These are phyloP conservation scores for Penicillium sp. DNA, from an alignment of 2,329 filamentous ascomycete genomes.

Conservation along the genomic window DNA sequence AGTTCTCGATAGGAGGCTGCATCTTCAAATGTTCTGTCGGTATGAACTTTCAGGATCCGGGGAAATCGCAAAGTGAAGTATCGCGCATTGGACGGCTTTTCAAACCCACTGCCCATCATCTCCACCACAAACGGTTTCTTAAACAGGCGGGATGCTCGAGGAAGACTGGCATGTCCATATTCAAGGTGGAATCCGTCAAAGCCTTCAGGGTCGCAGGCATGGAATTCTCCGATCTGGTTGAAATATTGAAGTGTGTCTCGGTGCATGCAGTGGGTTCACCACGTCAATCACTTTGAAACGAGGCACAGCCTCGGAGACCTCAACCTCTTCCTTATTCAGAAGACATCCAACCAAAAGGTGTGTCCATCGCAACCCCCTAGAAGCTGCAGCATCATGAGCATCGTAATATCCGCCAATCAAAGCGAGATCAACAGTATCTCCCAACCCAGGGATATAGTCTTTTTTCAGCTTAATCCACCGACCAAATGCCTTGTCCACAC, in stretches of 20 bases:
- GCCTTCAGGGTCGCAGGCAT: conserved; percentile 34
- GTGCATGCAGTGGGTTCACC: conserved; percentile 51
- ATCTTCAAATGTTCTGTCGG: conserved; percentile 66
- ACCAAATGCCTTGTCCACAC: conserved; percentile 27
- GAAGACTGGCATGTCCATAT: conserved; percentile 39
- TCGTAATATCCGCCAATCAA: conserved; percentile 71
- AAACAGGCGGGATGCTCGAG: conserved; percentile 52
- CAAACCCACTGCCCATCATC: conserved; percentile 72
- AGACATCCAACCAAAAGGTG: conserved; percentile 76
- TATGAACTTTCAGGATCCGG: conserved; percentile 68
- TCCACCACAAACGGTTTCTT: conserved; percentile 70
- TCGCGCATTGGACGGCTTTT: conserved; percentile 61
- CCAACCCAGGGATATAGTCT: conserved; percentile 72
- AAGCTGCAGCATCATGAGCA: conserved; percentile 54
- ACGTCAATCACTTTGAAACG: conserved; percentile 63
- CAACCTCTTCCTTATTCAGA: conserved; percentile 59
- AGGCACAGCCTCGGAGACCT: conserved; percentile 49
- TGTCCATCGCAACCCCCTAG: conserved; percentile 62
- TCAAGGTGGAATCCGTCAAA: conserved; percentile 43
- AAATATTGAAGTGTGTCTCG: conserved; percentile 50
- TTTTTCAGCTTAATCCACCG: conserved; percentile 80
- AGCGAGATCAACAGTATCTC: conserved; percentile 78
- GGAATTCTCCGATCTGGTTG: conserved; percentile 45
- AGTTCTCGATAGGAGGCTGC: conserved; percentile 65
- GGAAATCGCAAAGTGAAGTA: conserved; percentile 76